Conservation (phyloP, 805 yeast species). For the Candida quercuum region DNA sequence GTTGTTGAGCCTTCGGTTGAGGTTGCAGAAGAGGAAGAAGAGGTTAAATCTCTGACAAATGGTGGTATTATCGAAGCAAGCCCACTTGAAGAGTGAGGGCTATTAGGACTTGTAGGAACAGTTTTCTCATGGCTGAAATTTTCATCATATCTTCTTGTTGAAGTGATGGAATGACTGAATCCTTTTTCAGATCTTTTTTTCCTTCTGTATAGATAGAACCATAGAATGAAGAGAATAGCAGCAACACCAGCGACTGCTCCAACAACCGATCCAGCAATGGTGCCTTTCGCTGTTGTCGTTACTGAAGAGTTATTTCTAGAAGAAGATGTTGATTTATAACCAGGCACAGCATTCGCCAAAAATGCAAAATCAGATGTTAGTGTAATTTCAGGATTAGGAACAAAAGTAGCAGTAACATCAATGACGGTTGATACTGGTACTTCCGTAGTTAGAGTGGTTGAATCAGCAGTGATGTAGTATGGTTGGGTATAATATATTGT, state of each 20-base stretch:
- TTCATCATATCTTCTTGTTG: conserved; percentile 20
- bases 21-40: neutral
- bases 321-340: conserved; percentile 1
- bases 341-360: conserved; percentile 9
- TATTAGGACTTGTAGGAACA: neutral
- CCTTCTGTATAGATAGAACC: conserved; percentile 14
- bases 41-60: conserved; percentile 2
- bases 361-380: conserved; percentile 19
- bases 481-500: conserved; percentile 17
- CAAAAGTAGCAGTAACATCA: conserved; percentile 2
- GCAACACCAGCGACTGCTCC: conserved; percentile 20
- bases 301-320: neutral
- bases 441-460: conserved; percentile 16
- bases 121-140: neutral
- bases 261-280: conserved; percentile 24
- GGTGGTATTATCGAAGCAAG: neutral
- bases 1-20: neutral
- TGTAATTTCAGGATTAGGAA: conserved; percentile 1
- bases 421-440: conserved; percentile 13
- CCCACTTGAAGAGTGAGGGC: neutral
- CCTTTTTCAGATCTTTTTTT: conserved; percentile 12
- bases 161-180: conserved; percentile 21
- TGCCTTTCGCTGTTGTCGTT: conserved; percentile 6
- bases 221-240: conserved; percentile 8
- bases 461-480: conserved; percentile 13